Conservation (phyloP, 768 basidiomycete species). For the Gyrodon lividus region DNA sequence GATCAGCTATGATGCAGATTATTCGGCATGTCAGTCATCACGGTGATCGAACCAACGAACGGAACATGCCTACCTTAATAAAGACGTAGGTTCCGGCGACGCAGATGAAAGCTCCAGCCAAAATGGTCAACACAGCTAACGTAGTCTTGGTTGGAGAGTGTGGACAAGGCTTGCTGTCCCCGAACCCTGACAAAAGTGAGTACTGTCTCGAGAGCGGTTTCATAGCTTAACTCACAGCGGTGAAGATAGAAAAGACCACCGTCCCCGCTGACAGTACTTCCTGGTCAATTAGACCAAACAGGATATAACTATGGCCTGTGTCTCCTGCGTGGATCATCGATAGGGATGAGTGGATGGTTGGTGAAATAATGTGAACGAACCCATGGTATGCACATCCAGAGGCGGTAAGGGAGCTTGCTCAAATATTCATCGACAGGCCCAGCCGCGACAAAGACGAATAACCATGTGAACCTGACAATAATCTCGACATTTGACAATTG, state of each 20-base stretch:
- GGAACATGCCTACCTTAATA: constrained; percentile 39
- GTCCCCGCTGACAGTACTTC: constrained; percentile 47
- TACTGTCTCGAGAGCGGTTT: neutral
- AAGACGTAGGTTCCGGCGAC: constrained; percentile 53
- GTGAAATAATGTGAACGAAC: constrained; percentile 17
- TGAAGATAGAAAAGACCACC: constrained; percentile 49
- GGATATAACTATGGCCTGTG: constrained; percentile 46
- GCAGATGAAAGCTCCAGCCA: constrained; percentile 52
- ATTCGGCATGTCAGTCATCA: neutral
- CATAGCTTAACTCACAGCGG: constrained; percentile 27
- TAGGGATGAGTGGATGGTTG: neutral
- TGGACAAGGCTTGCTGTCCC: constrained; percentile 52
- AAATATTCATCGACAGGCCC: constrained; percentile 44
- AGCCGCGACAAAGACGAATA: neutral
- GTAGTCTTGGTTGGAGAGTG: constrained; percentile 44
- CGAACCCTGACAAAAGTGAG: constrained; percentile 36
- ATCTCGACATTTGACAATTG: neutral
- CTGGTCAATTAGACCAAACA: constrained; percentile 47
- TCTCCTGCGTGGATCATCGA: constrained; percentile 40
- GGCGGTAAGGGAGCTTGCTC: constrained; percentile 3
- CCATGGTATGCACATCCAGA: constrained; percentile 53
- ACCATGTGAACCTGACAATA: neutral
- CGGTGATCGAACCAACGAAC: neutral
- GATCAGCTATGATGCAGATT: constrained; percentile 39
- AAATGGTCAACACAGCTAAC: constrained; percentile 42